A percentile compares a stretch with the other conserved stretches of the same genome.
These are phyloP conservation scores for Schwanniomyces polymorphus DNA, from an alignment of 805 yeast species.

Conservation along the genomic window DNA sequence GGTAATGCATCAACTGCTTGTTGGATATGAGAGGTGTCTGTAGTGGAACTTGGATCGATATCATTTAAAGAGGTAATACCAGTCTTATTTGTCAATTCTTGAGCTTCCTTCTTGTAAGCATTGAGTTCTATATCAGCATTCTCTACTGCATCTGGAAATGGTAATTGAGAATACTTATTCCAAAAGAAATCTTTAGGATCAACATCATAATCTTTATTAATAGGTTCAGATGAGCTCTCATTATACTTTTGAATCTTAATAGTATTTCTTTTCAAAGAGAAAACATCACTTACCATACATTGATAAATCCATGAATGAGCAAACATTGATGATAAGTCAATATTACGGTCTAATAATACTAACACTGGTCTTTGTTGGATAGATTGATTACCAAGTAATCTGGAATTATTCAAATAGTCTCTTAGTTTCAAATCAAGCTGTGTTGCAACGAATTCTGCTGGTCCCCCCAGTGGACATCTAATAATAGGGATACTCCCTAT, in stretches of 20 bases:
- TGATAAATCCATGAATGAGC: constrained; percentile 98
- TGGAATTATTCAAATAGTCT: constrained; percentile 79
- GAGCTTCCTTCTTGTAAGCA: constrained; percentile 82
- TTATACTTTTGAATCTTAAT: constrained; percentile 53
- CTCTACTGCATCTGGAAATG: constrained; percentile 99
- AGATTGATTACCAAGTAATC: constrained; percentile 16
- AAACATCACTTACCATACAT: constrained; percentile 92
- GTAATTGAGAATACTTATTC: constrained; percentile 77
- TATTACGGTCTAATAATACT: constrained; percentile 80
- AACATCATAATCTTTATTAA: constrained; percentile 71
- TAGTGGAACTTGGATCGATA: constrained; percentile 54
- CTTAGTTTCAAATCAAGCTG: constrained; percentile 81
- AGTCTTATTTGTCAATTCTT: constrained; percentile 76
- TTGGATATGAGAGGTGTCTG: constrained; percentile 68
- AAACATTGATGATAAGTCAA: constrained; percentile 91
- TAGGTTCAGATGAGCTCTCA: constrained; percentile 27
- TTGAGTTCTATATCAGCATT: constrained; percentile 84
- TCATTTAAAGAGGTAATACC: constrained; percentile 74
- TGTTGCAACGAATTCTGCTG: constrained; percentile 92
- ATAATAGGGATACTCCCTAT: constrained; percentile 82
- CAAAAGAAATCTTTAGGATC: constrained; percentile 95
- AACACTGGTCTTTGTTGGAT: constrained; percentile 68
- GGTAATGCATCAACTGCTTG: constrained; percentile 92
- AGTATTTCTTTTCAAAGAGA: constrained; percentile 78
- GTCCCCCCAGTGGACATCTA: constrained; percentile 88